Base-by-base conservation (phyloP, 345 rosid species). In the Aethionema arabicum region DNA sequence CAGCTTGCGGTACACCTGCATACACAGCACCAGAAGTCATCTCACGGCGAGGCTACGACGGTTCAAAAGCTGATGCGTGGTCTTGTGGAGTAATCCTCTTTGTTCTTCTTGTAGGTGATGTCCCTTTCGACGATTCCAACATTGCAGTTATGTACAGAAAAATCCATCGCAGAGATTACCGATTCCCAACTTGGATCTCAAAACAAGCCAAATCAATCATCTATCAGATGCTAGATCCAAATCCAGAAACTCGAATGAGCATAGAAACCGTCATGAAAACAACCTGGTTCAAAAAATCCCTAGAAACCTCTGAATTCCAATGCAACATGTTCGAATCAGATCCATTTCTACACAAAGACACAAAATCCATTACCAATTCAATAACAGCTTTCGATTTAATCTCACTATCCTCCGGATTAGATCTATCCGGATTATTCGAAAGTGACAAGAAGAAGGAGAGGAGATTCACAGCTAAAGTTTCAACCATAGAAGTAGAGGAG, bases 1-100 rank as follows among this genome's bases (percentile, higher is more conserved):
- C 98, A 15, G 88, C 95, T 12, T 88, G 98, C 68, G 98, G 98
- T 11, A 85, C 91, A 0, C 91, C 91, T 53, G 91, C 91, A 13
- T 85, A 80, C 65, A 69, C 85, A 5, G 91, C 98, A 2, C 98
- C 98, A 4, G 98, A 91, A 82, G 88, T 91, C 0, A 63, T 85
- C 0, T 41, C 73, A 4, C 75, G 87, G 51, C 69, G 75, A 2
- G 87, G 87, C 11, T 91, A 91, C 72, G 84, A 85, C 51, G 96
- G 96, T 7, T 72, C 87, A 3, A 85, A 77, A 56, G 90, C 96
- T 7, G 98, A 85, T 49, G 91, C 91, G 15, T 91, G 98, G 98
- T 89, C 98, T 29, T 92, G 98, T 48, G 98, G 98, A 14, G 96
- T 92, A 0, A 85, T 92, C 4, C 66, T 89, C 3, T 89, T 65